Conservation (phyloP, 2,329 filamentous ascomycete genomes). For the Helicocarpus griseus region DNA sequence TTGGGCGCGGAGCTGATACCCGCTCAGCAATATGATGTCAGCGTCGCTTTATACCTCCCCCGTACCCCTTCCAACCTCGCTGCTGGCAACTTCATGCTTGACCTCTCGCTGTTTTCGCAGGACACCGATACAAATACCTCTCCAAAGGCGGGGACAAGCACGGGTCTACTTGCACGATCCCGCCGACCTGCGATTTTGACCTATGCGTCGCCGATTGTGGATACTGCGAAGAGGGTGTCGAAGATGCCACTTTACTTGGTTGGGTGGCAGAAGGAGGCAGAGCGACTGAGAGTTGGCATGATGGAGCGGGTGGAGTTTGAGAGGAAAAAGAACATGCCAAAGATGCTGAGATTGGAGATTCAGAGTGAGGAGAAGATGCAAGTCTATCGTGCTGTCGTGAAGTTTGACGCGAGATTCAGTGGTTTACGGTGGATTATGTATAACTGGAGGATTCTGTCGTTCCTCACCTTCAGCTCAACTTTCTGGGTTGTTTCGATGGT, state of each 20-base stretch:
- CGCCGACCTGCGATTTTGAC: conserved; percentile 69
- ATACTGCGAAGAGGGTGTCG: conserved; percentile 49
- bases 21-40: conserved; percentile 76
- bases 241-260: conserved; percentile 62
- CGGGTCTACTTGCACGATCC: conserved; percentile 48
- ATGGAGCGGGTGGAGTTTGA: conserved; percentile 63
- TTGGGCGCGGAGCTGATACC: conserved; percentile 50
- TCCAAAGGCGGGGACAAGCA: background rate
- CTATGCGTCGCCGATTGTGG: conserved; percentile 63
- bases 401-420: conserved; percentile 62
- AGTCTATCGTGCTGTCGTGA: conserved; percentile 60
- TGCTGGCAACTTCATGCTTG: conserved; percentile 91
- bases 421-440: conserved; percentile 83
- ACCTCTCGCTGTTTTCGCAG: conserved; percentile 55
- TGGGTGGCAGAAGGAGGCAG: conserved; percentile 54
- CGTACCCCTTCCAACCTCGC: conserved; percentile 65
- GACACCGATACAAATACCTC: conserved; percentile 22
- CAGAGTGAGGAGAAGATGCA: conserved; percentile 62
- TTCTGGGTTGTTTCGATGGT: conserved; percentile 73
- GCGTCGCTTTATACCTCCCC: conserved; percentile 65
- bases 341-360: conserved; percentile 53
- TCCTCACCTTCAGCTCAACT: conserved; percentile 54
- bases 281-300: conserved; percentile 57
- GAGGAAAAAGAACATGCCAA: conserved; percentile 44
- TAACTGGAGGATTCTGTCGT: conserved; percentile 62